Percentiles rank a stretch among this genome's conserved stretches.
phyloP scores from a whole-genome alignment of 2,329 filamentous ascomycete species.

The Penicillium paneum region DNA sequence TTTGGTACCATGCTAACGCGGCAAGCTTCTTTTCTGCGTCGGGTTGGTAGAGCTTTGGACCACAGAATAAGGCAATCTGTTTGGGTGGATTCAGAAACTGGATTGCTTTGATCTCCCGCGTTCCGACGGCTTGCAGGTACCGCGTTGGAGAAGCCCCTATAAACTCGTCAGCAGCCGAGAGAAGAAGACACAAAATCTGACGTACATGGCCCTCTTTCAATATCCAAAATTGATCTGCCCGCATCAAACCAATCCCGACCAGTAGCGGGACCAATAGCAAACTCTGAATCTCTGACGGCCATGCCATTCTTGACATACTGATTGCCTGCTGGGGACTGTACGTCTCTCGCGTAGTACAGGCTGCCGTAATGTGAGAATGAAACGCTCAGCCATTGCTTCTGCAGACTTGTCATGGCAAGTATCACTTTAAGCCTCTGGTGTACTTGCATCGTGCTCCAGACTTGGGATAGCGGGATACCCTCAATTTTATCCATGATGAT shows the following conservation, averaged over 20 bases:
- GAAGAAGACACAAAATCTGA: conserved; percentile 8
- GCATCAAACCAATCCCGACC: conserved; percentile 29
- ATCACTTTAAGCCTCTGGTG: conserved; percentile 26
- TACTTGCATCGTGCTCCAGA: conserved; percentile 25
- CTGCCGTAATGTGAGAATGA: conserved; percentile 31
- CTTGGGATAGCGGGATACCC: conserved; percentile 24
- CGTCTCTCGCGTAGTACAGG: conserved; percentile 26
- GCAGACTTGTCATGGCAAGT: conserved; percentile 26
- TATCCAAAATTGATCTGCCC: conserved; percentile 23
- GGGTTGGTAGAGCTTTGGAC: conserved; percentile 28
- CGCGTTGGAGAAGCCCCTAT: conserved; percentile 26
- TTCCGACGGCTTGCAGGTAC: conserved; percentile 25
- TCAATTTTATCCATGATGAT: conserved; percentile 25
- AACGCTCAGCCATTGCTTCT: conserved; percentile 28
- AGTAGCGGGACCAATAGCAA: conserved; percentile 28
- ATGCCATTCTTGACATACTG: conserved; percentile 25
- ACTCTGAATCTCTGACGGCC: conserved; percentile 18
- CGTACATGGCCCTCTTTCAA: conserved; percentile 30
- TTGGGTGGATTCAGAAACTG: conserved; percentile 23
- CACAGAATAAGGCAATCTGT: conserved; percentile 28
- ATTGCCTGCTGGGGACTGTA: conserved; percentile 17
- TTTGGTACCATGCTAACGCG: conserved; percentile 24
- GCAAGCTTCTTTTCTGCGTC: conserved; percentile 23
- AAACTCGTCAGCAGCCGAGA: conserved; percentile 13
- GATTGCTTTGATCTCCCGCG: conserved; percentile 25